Base-by-base conservation (phyloP, 1,284 basidiomycete species). In the Heliocybe sulcata region DNA sequence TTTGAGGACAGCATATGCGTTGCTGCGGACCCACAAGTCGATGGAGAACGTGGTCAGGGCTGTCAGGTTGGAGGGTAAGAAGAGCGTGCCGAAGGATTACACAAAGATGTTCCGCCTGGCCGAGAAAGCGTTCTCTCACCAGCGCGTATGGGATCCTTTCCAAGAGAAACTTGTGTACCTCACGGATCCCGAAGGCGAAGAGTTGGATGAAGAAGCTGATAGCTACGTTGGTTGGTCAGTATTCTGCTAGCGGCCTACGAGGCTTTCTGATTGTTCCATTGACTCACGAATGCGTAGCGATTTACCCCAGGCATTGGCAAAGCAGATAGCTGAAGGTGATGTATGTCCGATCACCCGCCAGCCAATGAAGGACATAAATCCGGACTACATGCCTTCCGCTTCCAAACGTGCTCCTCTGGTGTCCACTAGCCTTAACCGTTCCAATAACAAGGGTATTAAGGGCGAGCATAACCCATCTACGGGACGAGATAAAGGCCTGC, bases 111-210 rank as follows among this genome's bases (percentile, higher is more conserved):
- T 87, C 67, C 69, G 71, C 57, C 66, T 87, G 52, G 95, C 97
- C 8, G 95, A 99, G 69, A 87, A 89, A 58, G 96, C 94, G 27
- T 99, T 99, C 69, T 73, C 94, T 50, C 87, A 98, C 69, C 97
- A 99, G 67, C 79, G 94, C 51, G 94, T 99, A 45, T 99, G 89
- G 67, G 89, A 93, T 69, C 94, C 96, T 0, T 62, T 72, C 16
- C 60, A 73, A 31, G 76, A 85, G 65, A 72, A 69, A 52, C 73
- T 97, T 12, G 85, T 92, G 0, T 81, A 90, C 64, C 71, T 97
- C 52, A 82, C 77, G 26, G 79, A 83, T 10, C 73, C 80, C 4
- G 72, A 76, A 1, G 78, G 75, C 45, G 73, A 75, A 6, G 73
- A 69, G 27, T 83, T 83, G 77, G 77, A 80, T 57, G 76, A 79